Evolutionary conservation across 306 rosid species (phyloP), one percentile per base, ranked within the genome.

Genomic region (Cicer bijugum): DNA sequence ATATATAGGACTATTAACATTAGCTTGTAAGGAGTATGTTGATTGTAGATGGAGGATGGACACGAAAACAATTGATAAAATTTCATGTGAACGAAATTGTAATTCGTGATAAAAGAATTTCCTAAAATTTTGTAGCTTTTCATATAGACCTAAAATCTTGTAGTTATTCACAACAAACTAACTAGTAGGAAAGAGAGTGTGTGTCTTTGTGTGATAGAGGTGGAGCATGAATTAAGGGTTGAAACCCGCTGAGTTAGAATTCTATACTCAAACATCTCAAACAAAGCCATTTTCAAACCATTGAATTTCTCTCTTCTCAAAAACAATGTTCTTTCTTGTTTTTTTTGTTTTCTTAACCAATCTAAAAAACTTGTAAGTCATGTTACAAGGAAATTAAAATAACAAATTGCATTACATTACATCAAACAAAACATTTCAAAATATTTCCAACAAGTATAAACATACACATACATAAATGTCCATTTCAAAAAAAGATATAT

Each of bases 161-260:
- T 35, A 56, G 48, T 4, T 53, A 43, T 44, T 39, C 42, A 12
- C 9, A 52, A 72, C 16, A 64, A 55, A 14, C 61, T 52, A 62
- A 42, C 57, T 9, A 9, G 67, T 16, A 55, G 75, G 75, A 75
- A 35, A 66, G 45, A 75, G 79, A 72, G 17, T 8, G 39, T 7
- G 58, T 12, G 7, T 38, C 3, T 7, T n/a, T 38, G 5, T 50
- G 16, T 17, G 68, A 77, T 69, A 83, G 82, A 73, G 91, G 90
- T 60, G 12, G 77, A 77, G 87, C 88, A 67, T 80, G 81, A 87
- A 87, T 59, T 11, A 35, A 82, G 91, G 69, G 60, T 9, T 11
- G 60, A 46, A 45, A 75, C 61, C 55, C 44, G 47, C 19, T 38
- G 39, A 57, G 51, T 42, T 43, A 75, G 15, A 66, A 81, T 67